Conservation (phyloP, 1,139 yeast species). For the Blastobotrys buckinghamii region DNA sequence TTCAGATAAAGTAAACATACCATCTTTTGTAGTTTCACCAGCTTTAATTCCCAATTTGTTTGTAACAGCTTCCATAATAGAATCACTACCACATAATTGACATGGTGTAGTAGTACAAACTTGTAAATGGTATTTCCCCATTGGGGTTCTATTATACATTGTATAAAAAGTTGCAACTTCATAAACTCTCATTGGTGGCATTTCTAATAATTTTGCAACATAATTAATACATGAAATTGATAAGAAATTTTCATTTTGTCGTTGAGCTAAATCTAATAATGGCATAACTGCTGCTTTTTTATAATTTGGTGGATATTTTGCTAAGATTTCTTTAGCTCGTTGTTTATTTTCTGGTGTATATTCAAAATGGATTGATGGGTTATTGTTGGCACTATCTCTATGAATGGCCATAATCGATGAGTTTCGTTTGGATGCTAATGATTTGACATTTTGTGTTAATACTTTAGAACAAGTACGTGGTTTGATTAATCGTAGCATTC, state of each 20-base stretch:
- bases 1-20: conserved; percentile 74
- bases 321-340: conserved; percentile 67
- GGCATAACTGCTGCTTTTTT: conserved; percentile 91
- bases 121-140: conserved; percentile 81
- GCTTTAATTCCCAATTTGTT: conserved; percentile 60
- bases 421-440: background rate
- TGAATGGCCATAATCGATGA: conserved; percentile 48
- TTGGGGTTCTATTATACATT: conserved; percentile 83
- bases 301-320: conserved; percentile 80
- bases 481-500: background rate
- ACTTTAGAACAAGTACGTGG: background rate
- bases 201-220: conserved; percentile 76
- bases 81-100: conserved; percentile 79
- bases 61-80: conserved; percentile 64
- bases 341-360: conserved; percentile 62
- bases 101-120: conserved; percentile 91
- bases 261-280: conserved; percentile 77
- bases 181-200: conserved; percentile 94
- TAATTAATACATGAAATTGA: conserved; percentile 91
- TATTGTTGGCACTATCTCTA: conserved; percentile 65
- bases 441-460: background rate
- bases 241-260: conserved; percentile 85
- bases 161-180: conserved; percentile 93
- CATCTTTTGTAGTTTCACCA: conserved; percentile 75
- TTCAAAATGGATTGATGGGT: conserved; percentile 64